phyloP scores from a whole-genome alignment of 2,329 filamentous ascomycete species.

The Fragosphaeria purpurea region DNA sequence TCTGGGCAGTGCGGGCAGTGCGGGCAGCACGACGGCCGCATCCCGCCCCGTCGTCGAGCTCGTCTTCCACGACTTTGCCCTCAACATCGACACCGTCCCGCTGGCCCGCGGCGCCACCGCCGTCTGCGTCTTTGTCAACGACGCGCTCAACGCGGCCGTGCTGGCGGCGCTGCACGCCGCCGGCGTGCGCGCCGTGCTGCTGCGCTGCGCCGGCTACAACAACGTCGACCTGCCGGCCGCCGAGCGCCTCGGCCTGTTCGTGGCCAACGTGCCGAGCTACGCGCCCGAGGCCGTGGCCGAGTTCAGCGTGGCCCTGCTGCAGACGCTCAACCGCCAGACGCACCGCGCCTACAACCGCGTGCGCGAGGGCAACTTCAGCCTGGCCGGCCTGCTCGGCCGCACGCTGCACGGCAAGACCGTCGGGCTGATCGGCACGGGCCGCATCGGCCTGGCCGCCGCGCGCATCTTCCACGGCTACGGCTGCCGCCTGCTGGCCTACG shows the following conservation, averaged over 20 bases:
- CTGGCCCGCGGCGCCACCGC: constrained; percentile 44
- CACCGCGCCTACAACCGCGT: constrained; percentile 60
- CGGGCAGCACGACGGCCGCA: not conserved
- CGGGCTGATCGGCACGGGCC: constrained; percentile 54
- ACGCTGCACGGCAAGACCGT: constrained; percentile 57
- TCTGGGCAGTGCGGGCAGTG: not conserved
- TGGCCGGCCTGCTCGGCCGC: constrained; percentile 52
- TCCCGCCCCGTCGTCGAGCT: constrained; percentile 32
- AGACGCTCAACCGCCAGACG: constrained; percentile 57
- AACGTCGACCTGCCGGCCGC: constrained; percentile 53
- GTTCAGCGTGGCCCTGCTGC: constrained; percentile 56
- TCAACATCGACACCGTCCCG: constrained; percentile 44
- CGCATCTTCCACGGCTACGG: constrained; percentile 56
- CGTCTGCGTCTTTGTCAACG: constrained; percentile 61
- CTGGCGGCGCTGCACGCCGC: constrained; percentile 36
- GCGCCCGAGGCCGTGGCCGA: constrained; percentile 61
- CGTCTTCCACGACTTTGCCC: constrained; percentile 47
- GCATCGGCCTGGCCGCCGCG: constrained; percentile 53
- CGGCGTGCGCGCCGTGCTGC: constrained; percentile 48
- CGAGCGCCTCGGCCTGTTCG: constrained; percentile 43
- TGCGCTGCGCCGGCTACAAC: constrained; percentile 61
- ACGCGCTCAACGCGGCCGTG: constrained; percentile 41
- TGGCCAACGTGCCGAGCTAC: constrained; percentile 58
- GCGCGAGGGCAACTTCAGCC: constrained; percentile 57
- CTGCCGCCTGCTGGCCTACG: constrained; percentile 50